These are phyloP conservation scores for Diaporthe capsici DNA, from an alignment of 2,329 filamentous ascomycete genomes.

Conservation along the genomic window DNA sequence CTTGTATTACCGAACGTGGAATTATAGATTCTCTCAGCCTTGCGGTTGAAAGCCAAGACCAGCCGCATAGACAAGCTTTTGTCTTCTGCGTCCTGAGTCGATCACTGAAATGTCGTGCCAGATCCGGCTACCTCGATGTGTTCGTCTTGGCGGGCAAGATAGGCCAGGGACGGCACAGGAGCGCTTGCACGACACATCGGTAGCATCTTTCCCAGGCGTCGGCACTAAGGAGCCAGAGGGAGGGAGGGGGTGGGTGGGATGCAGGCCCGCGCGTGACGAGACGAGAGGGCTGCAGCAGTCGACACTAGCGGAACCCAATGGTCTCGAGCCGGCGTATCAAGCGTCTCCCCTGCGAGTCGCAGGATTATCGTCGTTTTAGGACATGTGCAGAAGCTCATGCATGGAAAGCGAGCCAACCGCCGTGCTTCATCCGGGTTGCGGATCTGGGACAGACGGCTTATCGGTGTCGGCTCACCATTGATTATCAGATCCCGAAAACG, in stretches of 20 bases:
- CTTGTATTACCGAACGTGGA: constrained; percentile 12
- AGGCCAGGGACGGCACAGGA: constrained; percentile 29
- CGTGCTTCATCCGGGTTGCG: constrained; percentile 6
- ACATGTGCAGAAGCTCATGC: constrained; percentile 32
- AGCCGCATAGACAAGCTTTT: constrained; percentile 34
- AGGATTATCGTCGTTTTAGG: constrained; percentile 24
- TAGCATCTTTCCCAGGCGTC: constrained; percentile 19
- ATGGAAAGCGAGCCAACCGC: constrained; percentile 35
- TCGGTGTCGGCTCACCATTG: constrained; percentile 13
- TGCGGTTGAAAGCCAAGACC: constrained; percentile 34
- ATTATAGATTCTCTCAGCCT: constrained; percentile 21
- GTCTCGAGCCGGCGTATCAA: constrained; percentile 15
- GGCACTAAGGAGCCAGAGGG: constrained; percentile 3
- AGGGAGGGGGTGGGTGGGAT: constrained; percentile 2
- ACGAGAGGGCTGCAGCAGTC: constrained; percentile 23
- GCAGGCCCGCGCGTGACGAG: constrained; percentile 31
- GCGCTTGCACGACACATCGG: constrained; percentile 22
- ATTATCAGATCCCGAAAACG: constrained; percentile 1
- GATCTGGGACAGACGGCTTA: constrained; percentile 3
- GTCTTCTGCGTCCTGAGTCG: constrained; percentile 24
- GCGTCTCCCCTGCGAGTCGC: constrained; percentile 18
- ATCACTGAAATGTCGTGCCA: constrained; percentile 31
- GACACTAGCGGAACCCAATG: constrained; percentile 27
- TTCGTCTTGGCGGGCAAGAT: constrained; percentile 24
- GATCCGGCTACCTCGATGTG: constrained; percentile 27